Conservation (phyloP, 306 rosid genomes). For the Vachellia pachyceras region DNA sequence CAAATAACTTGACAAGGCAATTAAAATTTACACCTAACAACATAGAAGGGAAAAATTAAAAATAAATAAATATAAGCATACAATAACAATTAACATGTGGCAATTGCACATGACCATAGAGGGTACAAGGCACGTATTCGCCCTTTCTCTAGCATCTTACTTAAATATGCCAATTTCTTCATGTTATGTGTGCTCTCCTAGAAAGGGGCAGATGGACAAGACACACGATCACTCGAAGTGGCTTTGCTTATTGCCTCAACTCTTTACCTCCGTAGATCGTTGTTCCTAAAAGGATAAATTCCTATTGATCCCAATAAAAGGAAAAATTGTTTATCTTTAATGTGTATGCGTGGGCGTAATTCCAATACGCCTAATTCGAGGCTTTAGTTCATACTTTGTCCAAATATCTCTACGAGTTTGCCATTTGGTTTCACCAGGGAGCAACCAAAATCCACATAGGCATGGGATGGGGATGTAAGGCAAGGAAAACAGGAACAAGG, state of each 20-base stretch:
- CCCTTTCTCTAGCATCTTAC: background rate
- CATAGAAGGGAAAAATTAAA: background rate
- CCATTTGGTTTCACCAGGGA: slow-evolving; percentile 14
- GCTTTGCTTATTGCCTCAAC: background rate
- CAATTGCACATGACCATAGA: background rate
- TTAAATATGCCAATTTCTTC: background rate
- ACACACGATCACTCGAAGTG: background rate
- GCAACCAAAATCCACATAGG: background rate
- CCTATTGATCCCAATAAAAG: background rate
- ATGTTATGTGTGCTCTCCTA: background rate
- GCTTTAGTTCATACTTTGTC: background rate
- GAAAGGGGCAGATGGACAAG: background rate
- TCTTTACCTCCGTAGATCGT: slow-evolving; percentile 6
- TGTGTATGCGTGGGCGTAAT: background rate
- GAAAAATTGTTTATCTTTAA: background rate
- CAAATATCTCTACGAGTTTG: slow-evolving; percentile 5
- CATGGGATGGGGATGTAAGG: background rate
- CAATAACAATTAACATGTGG: slow-evolving; percentile 1
- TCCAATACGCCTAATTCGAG: background rate
- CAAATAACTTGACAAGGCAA: slow-evolving; percentile 44
- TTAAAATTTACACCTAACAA: slow-evolving; percentile 11
- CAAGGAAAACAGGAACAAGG: background rate
- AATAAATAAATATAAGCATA: background rate
- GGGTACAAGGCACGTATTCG: background rate
- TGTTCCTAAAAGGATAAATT: background rate